A percentile compares a stretch with the other conserved stretches of the same genome.
phyloP scores from a whole-genome alignment of 805 yeast species.

The Hanseniaspora guilliermondii region DNA sequence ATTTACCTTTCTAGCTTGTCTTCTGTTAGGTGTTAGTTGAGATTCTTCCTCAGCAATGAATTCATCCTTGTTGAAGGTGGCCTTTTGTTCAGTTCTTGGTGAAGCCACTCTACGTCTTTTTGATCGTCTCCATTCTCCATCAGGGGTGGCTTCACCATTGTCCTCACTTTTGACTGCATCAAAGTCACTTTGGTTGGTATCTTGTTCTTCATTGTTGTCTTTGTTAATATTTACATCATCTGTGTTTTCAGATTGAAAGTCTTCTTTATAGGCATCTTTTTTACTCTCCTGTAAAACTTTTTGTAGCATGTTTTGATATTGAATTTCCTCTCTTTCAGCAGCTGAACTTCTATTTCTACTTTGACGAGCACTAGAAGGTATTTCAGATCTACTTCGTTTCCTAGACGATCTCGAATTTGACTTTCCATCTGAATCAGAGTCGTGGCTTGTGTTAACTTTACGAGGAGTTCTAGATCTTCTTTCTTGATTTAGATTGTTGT shows the following conservation, averaged over 20 bases:
- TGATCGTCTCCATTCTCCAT: background rate
- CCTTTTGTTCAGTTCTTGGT: conserved; percentile 2
- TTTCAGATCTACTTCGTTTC: conserved; percentile 1
- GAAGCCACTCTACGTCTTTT: conserved; percentile 2
- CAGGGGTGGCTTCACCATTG: conserved; percentile 7
- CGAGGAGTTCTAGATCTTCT: conserved; percentile 24
- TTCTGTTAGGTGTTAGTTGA: background rate
- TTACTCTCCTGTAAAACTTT: conserved; percentile 33
- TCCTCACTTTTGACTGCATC: conserved; percentile 2
- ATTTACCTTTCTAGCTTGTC: background rate
- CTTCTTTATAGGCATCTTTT: conserved; percentile 24
- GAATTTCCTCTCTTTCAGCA: conserved; percentile 33
- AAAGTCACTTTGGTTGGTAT: background rate
- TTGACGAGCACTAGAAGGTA: background rate
- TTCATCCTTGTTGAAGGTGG: conserved; percentile 5
- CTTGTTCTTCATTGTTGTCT: conserved; percentile 13
- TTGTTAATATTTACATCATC: conserved; percentile 14
- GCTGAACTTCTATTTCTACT: conserved; percentile 23
- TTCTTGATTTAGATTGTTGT: conserved; percentile 14
- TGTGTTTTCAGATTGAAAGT: conserved; percentile 11
- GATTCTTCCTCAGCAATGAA: background rate
- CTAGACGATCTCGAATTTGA: background rate
- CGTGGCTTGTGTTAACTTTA: conserved; percentile 14
- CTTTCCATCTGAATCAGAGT: background rate
- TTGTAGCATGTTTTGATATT: conserved; percentile 32